phyloP scores from a whole-genome alignment of 768 basidiomycete species.

The Boletus sensibilis region DNA sequence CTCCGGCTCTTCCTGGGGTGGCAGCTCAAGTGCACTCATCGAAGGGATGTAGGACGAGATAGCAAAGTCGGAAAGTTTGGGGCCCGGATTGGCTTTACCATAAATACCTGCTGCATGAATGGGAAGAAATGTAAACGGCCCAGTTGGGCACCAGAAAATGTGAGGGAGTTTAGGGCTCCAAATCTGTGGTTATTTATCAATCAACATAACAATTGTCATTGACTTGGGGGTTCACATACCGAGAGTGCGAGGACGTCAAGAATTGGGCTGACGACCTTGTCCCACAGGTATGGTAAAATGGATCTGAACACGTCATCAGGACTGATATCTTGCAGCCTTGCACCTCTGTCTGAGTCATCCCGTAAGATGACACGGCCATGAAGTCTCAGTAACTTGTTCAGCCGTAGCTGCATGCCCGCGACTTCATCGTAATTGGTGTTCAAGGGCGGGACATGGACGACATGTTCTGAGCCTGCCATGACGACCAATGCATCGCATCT shows the following conservation, averaged over 20 bases:
- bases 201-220: too few species aligned
- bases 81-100: not conserved
- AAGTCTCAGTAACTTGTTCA: not conserved
- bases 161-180: not conserved
- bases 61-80: not conserved
- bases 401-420: not conserved
- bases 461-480: not conserved
- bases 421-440: not conserved
- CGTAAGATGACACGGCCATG: too few species aligned
- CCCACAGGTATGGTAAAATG: not conserved
- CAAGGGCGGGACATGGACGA: not conserved
- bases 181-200: not conserved
- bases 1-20: not conserved
- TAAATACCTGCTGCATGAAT: constrained; percentile 2
- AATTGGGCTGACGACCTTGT: not conserved
- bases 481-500: not conserved
- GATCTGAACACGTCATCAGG: not conserved
- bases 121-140: not conserved
- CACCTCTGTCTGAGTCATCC: not conserved
- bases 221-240: not conserved
- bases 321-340: not conserved
- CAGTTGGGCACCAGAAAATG: not conserved
- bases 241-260: not conserved
- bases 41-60: constrained; percentile 31
- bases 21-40: constrained; percentile 17